These are phyloP conservation scores for Fraxinus velutina DNA, from an alignment of 305 asterid genomes.

Conservation along the genomic window DNA sequence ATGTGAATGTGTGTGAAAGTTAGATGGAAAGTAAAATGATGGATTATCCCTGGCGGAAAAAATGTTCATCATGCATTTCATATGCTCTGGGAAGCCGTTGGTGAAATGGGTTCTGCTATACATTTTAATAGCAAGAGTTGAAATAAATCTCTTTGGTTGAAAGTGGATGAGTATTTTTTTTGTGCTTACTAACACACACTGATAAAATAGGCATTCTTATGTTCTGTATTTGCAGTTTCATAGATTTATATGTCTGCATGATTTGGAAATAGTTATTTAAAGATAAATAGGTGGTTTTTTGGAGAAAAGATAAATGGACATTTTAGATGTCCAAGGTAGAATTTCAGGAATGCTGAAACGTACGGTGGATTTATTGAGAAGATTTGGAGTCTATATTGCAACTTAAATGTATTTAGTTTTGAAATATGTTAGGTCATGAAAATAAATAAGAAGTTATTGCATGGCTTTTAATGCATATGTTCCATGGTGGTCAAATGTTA, in stretches of 20 bases:
- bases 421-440: neutral
- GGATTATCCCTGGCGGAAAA: neutral
- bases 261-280: neutral
- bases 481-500: neutral
- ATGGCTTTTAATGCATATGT: neutral
- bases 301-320: neutral
- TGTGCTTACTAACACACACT: neutral
- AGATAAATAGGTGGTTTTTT: neutral
- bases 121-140: neutral
- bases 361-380: neutral
- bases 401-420: neutral
- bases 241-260: neutral
- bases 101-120: neutral
- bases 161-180: neutral
- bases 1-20: neutral
- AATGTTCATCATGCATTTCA: neutral
- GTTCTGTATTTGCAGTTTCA: neutral
- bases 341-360: neutral
- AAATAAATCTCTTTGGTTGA: neutral
- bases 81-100: neutral
- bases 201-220: neutral
- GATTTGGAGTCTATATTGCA: neutral
- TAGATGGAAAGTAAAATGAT: neutral
- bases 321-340: neutral
- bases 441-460: neutral